These are phyloP conservation scores for Chlorella sp. DNA, from an alignment of 139 green algal species.

Conservation along the genomic window DNA sequence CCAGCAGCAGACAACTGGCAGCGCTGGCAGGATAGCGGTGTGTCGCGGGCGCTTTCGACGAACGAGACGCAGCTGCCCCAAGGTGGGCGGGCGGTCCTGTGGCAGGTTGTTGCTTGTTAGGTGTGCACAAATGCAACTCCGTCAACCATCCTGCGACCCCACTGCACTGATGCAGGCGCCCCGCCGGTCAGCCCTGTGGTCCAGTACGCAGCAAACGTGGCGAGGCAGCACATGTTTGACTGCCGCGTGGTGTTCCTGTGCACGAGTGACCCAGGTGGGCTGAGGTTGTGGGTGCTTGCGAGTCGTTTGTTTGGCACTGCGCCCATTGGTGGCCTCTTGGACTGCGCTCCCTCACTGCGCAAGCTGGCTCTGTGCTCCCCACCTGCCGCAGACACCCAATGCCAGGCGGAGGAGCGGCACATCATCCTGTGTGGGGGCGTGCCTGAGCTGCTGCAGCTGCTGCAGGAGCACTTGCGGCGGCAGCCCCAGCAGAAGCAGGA, in stretches of 20 bases:
- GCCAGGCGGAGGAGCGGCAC: not conserved
- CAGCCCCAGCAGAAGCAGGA: not conserved
- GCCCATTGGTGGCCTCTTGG: too few relatives aligned
- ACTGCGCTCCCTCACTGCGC: too few relatives aligned
- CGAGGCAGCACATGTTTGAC: not conserved
- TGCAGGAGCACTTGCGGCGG: not conserved
- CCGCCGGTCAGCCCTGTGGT: not conserved
- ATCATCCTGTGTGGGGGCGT: constrained; percentile 8
- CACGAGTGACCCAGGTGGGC: not conserved
- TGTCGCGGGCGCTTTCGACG: not conserved
- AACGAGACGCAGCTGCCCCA: constrained; percentile 5
- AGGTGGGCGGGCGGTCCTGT: too few relatives aligned
- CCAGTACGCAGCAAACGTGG: not conserved
- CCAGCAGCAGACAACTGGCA: constrained; percentile 7
- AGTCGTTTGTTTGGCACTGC: too few relatives aligned
- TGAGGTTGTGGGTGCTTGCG: accelerated
- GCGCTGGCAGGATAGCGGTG: not conserved
- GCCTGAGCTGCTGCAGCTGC: not conserved
- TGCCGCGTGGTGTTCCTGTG: constrained; percentile 25
- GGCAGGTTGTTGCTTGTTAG: too few relatives aligned
- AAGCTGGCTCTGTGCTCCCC: not conserved
- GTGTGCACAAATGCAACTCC: too few relatives aligned
- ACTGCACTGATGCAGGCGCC: too few relatives aligned
- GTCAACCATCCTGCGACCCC: too few relatives aligned
- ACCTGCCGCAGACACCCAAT: not conserved